Evolutionary conservation across 495 filamentous ascomycete species (phyloP), one percentile per base, ranked within the genome.

Genomic region (Hypoxylon perforatum): DNA sequence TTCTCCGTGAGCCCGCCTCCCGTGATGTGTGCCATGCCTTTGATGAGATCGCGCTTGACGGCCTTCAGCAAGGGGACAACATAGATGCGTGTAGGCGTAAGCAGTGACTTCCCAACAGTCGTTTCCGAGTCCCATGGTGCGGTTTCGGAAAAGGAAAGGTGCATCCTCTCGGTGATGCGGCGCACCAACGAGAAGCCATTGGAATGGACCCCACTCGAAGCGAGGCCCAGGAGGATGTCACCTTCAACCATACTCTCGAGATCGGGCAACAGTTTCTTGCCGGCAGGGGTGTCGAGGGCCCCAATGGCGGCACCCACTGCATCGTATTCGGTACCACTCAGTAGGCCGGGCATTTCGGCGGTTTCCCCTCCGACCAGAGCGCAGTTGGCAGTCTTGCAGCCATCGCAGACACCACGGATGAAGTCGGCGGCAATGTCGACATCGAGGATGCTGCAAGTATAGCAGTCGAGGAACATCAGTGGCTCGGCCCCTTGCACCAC

Each of bases 121-220:
- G 52, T 10, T 30, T 75, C 63, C 48, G 69, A 25, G 30, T 84
- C 77, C 90, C 96, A 98, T 17, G 95, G 95, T 1, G 91, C 89
- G n/a, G n/a, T n/a, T n/a, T n/a, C n/a, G n/a, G n/a, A n/a, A n/a
- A n/a, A n/a, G n/a, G n/a, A n/a, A n/a, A n/a, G n/a, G n/a, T n/a
- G n/a, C n/a, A n/a, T n/a, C n/a, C n/a, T n/a, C n/a, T n/a, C 87
- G 66, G 98, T 81, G 69, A 98, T 92, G 77, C 91, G 91, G 59
- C 94, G 91, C 38, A 97, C 87, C 36, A 99, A 88, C 0, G 92
- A 97, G 84, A 94, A 99, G 36, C 95, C 95, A 77, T 99, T 99
- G 7, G 92, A 96, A 76, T 98, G 95, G 0, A 90, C 86, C 35
- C 95, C 95, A 35, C 86, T 91, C 19, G 91, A 95, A 23, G 85